A percentile compares a stretch with the other conserved stretches of the same genome.
phyloP scores from a whole-genome alignment of 1,284 basidiomycete genomes.

The Austropuccinia psidii region DNA sequence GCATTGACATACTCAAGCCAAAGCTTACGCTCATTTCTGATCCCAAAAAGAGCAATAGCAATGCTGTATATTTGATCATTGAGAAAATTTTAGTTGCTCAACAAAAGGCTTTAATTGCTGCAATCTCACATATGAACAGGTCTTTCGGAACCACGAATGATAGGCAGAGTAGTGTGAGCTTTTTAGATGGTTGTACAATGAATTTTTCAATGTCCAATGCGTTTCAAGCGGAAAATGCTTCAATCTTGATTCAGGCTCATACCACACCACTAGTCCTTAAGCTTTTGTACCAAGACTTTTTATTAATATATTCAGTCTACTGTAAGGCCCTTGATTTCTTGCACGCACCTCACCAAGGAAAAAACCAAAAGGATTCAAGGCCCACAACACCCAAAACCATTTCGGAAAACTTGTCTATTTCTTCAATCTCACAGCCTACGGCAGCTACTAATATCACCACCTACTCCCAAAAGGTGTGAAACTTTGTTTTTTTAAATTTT shows the following conservation, averaged over 20 bases:
- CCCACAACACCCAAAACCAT: not conserved
- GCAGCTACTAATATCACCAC: too few species aligned
- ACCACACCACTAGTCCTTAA: conserved; percentile 29
- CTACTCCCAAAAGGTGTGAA: conserved; percentile 1
- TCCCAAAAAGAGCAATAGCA: conserved; percentile 29
- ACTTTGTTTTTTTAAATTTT: too few species aligned
- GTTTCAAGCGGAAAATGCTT: conserved; percentile 1
- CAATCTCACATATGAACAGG: conserved; percentile 28
- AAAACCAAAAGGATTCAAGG: not conserved
- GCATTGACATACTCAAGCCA: conserved; percentile 29
- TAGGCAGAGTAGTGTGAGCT: conserved; percentile 20
- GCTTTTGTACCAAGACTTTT: conserved; percentile 28
- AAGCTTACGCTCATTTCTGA: conserved; percentile 33
- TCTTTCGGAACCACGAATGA: conserved; percentile 33
- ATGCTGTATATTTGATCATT: conserved; percentile 32
- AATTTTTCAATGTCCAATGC: conserved; percentile 25
- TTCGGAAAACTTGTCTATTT: not conserved
- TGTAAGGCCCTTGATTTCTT: conserved; percentile 32
- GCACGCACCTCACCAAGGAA: not conserved
- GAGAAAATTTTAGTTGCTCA: conserved; percentile 34
- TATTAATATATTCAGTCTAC: conserved; percentile 33
- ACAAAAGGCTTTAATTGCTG: conserved; percentile 14
- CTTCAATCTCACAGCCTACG: not conserved
- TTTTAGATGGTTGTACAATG: conserved; percentile 35
- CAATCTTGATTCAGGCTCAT: conserved; percentile 23